These are phyloP conservation scores for Lipomyces lipofer DNA, from an alignment of 805 yeast genomes.

Conservation along the genomic window DNA sequence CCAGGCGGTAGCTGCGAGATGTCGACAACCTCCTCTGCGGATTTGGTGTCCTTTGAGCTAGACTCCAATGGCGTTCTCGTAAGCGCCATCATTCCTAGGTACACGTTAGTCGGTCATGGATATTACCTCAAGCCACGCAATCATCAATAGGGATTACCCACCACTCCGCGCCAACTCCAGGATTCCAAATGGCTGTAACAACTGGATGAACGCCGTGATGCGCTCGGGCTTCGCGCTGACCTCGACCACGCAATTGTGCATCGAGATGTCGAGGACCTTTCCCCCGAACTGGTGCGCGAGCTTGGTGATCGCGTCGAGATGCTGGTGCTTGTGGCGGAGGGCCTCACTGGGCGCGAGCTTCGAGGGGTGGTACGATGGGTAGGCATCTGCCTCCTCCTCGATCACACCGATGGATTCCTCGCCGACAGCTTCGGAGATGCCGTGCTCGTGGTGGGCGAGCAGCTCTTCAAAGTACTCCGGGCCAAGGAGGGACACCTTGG, in stretches of 20 bases:
- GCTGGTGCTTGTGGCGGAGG: slow-evolving; percentile 88
- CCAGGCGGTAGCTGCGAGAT: slow-evolving; percentile 94
- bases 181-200: slow-evolving; percentile 93
- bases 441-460: slow-evolving; percentile 72
- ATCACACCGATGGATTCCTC: slow-evolving; percentile 38
- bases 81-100: slow-evolving; percentile 82
- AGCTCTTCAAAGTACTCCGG: slow-evolving; percentile 98
- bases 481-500: slow-evolving; percentile 89
- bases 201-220: slow-evolving; percentile 78
- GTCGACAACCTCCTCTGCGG: slow-evolving; percentile 72
- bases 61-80: slow-evolving; percentile 88
- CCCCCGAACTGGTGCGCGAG: slow-evolving; percentile 90
- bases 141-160: slow-evolving; percentile 19
- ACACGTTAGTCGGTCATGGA: too few species aligned
- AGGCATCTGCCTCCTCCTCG: slow-evolving; percentile 13
- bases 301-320: slow-evolving; percentile 78
- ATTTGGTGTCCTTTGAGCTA: slow-evolving; percentile 51
- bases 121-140: not conserved
- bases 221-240: slow-evolving; percentile 91
- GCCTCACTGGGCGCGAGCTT: slow-evolving; percentile 89
- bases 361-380: slow-evolving; percentile 68
- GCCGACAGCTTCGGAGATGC: slow-evolving; percentile 37
- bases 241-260: slow-evolving; percentile 91
- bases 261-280: slow-evolving; percentile 85
- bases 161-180: slow-evolving; percentile 96